phyloP scores from a whole-genome alignment of 352 stramenopile species.

The Globisporangium iwayamae region DNA sequence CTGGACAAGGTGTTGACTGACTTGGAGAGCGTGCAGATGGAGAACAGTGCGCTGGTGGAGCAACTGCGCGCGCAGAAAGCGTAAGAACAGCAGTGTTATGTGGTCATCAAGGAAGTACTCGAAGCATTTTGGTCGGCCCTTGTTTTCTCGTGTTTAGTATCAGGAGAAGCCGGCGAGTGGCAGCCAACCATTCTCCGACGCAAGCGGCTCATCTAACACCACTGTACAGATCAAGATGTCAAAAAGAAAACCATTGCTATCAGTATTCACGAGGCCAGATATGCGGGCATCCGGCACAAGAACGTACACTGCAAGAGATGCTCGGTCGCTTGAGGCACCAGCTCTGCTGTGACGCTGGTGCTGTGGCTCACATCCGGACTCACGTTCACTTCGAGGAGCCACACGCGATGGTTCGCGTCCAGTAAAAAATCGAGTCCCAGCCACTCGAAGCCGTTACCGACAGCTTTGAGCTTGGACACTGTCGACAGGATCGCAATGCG shows the following conservation, averaged over 20 bases:
- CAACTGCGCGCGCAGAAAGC: constrained; percentile 31
- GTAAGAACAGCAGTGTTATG: neutral
- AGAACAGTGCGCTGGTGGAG: constrained; percentile 63
- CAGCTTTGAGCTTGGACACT: constrained; percentile 33
- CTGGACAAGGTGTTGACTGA: constrained; percentile 72
- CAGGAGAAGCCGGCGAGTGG: constrained; percentile 21
- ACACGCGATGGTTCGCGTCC: constrained; percentile 47
- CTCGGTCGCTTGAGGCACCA: constrained; percentile 51
- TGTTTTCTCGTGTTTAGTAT: constrained; percentile 14
- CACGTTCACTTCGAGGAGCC: constrained; percentile 87
- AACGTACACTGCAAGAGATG: constrained; percentile 47
- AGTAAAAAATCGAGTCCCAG: constrained; percentile 84
- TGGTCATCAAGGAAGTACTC: neutral
- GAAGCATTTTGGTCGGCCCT: neutral
- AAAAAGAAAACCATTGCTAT: neutral
- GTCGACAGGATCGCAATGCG: constrained; percentile 36
- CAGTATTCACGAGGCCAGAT: neutral
- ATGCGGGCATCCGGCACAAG: too few species aligned
- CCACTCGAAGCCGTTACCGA: constrained; percentile 82
- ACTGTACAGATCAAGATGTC: constrained; percentile 1
- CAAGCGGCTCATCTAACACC: constrained; percentile 6
- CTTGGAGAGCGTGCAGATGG: constrained; percentile 58
- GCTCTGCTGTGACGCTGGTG: constrained; percentile 41
- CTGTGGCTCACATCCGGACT: constrained; percentile 86
- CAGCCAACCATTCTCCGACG: constrained; percentile 12